phyloP scores from a whole-genome alignment of 768 basidiomycete species.

The Suillus subalutaceus region DNA sequence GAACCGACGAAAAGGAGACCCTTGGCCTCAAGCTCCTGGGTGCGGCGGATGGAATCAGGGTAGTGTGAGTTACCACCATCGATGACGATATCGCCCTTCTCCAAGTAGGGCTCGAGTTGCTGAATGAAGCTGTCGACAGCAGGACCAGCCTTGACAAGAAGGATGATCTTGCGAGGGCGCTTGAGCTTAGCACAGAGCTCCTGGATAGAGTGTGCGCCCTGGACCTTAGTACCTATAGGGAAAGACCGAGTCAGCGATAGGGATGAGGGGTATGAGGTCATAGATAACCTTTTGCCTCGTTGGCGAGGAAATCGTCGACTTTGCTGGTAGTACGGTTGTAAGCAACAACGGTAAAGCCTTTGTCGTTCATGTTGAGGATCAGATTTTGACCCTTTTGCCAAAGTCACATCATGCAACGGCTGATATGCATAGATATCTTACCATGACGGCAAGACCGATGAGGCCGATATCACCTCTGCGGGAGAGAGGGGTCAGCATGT shows the following conservation, averaged over 20 bases:
- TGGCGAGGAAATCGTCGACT: constrained; percentile 92
- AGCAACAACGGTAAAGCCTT: constrained; percentile 95
- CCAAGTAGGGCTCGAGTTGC: constrained; percentile 87
- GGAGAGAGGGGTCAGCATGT: constrained; percentile 21
- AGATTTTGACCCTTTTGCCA: constrained; percentile 84
- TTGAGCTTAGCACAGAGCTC: constrained; percentile 94
- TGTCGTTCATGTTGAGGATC: constrained; percentile 99
- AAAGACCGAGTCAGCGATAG: constrained; percentile 23
- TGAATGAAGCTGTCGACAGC: constrained; percentile 96
- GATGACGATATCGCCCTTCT: constrained; percentile 97
- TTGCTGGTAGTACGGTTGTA: constrained; percentile 98
- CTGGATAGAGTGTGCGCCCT: constrained; percentile 91
- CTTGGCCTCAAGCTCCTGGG: constrained; percentile 90
- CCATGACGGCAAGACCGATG: constrained; percentile 99
- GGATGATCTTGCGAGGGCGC: constrained; percentile 93
- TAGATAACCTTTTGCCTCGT: constrained; percentile 92
- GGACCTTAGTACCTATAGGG: constrained; percentile 83
- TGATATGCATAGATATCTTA: constrained; percentile 39
- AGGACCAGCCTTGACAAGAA: constrained; percentile 96
- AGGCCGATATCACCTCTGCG: constrained; percentile 94
- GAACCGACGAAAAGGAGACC: constrained; percentile 97
- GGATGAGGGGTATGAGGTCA: constrained; percentile 29
- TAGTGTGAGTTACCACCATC: constrained; percentile 99
- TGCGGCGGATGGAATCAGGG: constrained; percentile 96
- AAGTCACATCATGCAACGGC: constrained; percentile 14